Evolutionary conservation across 352 stramenopile species (phyloP).

Genomic region (Phytophthora tubulina): DNA sequence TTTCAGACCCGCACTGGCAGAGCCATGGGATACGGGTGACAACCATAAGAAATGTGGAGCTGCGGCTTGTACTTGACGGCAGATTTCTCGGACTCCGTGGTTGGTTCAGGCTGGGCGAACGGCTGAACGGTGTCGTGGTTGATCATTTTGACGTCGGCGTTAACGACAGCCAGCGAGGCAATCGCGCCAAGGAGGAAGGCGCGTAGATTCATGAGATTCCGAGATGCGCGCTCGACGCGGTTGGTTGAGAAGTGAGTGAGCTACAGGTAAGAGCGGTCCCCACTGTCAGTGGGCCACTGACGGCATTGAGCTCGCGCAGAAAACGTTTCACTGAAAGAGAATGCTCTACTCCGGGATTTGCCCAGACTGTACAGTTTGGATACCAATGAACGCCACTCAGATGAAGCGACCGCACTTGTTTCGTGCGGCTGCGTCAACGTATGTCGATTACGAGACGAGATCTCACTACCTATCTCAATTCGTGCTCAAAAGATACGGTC

Average conservation of each 20-base stretch:
- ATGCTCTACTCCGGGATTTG: too few species aligned
- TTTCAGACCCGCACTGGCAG: slow-evolving; percentile 9
- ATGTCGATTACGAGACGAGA: too few species aligned
- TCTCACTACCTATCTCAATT: too few species aligned
- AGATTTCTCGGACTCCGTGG: slow-evolving; percentile 17
- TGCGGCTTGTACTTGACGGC: slow-evolving; percentile 28
- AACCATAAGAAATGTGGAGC: slow-evolving; percentile 19
- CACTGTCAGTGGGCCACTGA: too few species aligned
- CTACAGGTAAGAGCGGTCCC: too few species aligned
- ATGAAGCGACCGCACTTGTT: too few species aligned
- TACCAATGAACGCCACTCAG: too few species aligned
- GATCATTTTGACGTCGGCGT: slow-evolving; percentile 28
- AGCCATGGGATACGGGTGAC: slow-evolving; percentile 27
- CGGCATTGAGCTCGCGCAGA: too few species aligned
- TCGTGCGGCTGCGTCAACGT: too few species aligned
- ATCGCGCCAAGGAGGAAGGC: slow-evolving; percentile 14
- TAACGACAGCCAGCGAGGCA: slow-evolving; percentile 1
- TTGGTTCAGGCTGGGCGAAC: slow-evolving; percentile 21
- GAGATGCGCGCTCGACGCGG: not conserved
- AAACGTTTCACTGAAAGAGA: too few species aligned
- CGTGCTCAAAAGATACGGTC: too few species aligned
- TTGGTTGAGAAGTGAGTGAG: slow-evolving; percentile 3
- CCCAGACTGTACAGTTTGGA: too few species aligned
- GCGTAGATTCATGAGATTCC: slow-evolving; percentile 19
- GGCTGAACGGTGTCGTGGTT: slow-evolving; percentile 29